Evolutionary conservation across 2,329 filamentous ascomycete species (phyloP), one percentile per base, ranked within the genome.

Genomic region (Ceratocystis variospora): DNA sequence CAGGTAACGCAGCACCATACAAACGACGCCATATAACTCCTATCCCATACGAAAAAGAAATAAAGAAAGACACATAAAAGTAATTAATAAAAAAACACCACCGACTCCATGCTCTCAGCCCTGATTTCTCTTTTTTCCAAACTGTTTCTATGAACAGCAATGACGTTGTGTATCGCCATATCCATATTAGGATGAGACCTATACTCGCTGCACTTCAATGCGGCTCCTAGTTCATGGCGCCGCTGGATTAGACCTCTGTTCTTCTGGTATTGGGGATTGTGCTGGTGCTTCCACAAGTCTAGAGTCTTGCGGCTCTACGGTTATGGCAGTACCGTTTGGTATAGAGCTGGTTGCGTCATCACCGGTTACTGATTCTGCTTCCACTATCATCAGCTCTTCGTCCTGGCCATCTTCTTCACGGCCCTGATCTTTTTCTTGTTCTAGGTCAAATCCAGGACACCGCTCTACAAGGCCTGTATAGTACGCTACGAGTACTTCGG

Each of bases 401-500:
- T 70, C 72, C n/a, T 72, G 73, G 19, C 73, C 73, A 17, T 72
- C 74, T 6, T 75, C 74, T 33, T 75, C 71, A 64, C 75, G 72
- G 22, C 73, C 74, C 31, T 73, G 74, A 15, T 73, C 72, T 5
- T 73, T 72, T 4, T 72, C 72, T 3, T 71, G 73, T 4, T 72
- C 73, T 7, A 87, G 73, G 28, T 73, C 73, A 70, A 85, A 87
- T 6, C 80, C 81, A 0, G 80, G 79, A 37, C 81, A 82, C 12
- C 84, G 79, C 70, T 84, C 89, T 41, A 97, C 88, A 44, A 99
- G 78, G 62, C 90, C 93, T 68, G 85, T 84, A 75, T 97, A 99
- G 74, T 99, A 99, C 66, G 96, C 91, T 31, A 91, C 90, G 55
- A 99, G 79, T 1, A 95, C 88, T 74, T 97, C 94, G 1, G 94